Percentiles rank a stretch among this genome's conserved stretches.
These are phyloP conservation scores for Aspergillus oerlinghausenensis DNA, from an alignment of 2,329 filamentous ascomycete species.

Conservation along the genomic window DNA sequence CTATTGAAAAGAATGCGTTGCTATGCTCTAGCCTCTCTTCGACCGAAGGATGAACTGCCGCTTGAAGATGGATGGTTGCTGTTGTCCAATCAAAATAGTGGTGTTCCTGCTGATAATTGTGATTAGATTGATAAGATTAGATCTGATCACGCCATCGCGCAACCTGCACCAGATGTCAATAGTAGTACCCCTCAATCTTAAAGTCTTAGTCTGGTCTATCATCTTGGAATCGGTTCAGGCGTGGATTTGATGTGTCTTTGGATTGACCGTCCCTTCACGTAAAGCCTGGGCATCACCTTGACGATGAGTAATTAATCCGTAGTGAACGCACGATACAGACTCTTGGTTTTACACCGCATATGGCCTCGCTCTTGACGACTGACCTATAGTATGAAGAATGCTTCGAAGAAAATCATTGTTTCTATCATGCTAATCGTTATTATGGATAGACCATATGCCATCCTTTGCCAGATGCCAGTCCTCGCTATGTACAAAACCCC, in stretches of 20 bases:
- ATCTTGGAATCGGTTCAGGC: too few species aligned
- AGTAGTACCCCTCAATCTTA: too few species aligned
- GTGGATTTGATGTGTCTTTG: neutral
- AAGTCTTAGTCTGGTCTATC: neutral
- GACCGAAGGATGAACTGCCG: neutral
- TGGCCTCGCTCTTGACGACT: too few species aligned
- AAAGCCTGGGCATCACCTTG: too few species aligned
- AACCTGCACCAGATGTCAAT: neutral
- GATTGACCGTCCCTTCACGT: neutral
- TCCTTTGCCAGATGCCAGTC: slow-evolving; percentile 4
- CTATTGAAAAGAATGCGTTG: too few species aligned
- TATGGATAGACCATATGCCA: slow-evolving; percentile 6
- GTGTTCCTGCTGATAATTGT: neutral
- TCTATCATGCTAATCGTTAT: slow-evolving; percentile 20
- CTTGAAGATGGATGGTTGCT: neutral
- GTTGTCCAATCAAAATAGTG: neutral
- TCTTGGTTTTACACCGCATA: too few species aligned
- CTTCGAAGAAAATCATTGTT: slow-evolving; percentile 1
- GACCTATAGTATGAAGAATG: neutral
- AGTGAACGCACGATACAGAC: too few species aligned
- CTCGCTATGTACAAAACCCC: slow-evolving; percentile 15
- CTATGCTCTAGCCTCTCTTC: neutral
- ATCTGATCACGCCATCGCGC: slow-evolving; percentile 1
- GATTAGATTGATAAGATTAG: slow-evolving; percentile 20
- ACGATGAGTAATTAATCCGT: too few species aligned